Evolutionary conservation across 192 early-diverging fungal species (phyloP).

Genomic region (Chytriomyces hyalinus): DNA sequence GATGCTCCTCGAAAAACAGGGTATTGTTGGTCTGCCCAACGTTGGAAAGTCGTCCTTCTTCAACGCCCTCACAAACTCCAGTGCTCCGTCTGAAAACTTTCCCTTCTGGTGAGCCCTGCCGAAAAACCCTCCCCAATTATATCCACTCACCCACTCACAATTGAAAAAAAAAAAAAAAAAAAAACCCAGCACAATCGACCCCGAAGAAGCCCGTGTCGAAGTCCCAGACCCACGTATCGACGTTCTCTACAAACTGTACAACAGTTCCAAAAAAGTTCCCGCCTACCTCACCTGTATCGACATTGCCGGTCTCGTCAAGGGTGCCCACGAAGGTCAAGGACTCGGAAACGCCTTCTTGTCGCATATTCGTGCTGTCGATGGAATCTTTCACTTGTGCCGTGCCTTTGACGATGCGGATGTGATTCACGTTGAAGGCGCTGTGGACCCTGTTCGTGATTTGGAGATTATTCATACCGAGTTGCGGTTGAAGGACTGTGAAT

Average conservation of each 20-base stretch:
- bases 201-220: conserved; percentile 85
- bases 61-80: conserved; percentile 52
- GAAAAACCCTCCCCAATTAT: too few species aligned
- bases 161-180: too few species aligned
- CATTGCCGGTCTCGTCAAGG: conserved; percentile 97
- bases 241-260: conserved; percentile 69
- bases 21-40: conserved; percentile 93
- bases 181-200: conserved; percentile 63
- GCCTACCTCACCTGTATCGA: conserved; percentile 91
- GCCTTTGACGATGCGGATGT: conserved; percentile 93
- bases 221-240: conserved; percentile 92
- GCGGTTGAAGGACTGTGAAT: conserved; percentile 88
- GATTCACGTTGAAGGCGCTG: conserved; percentile 77
- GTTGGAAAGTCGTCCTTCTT: conserved; percentile 71
- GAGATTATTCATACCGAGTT: conserved; percentile 96
- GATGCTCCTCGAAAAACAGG: conserved; percentile 31
- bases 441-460: conserved; percentile 91
- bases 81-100: conserved; percentile 76
- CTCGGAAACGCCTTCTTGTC: conserved; percentile 94
- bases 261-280: conserved; percentile 65
- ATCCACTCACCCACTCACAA: too few species aligned
- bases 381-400: conserved; percentile 61
- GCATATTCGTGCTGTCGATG: conserved; percentile 75
- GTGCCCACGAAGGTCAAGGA: conserved; percentile 58
- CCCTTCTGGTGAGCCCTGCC: conserved; percentile 74